Evolutionary conservation across 2,329 filamentous ascomycete species (phyloP), one percentile per base, ranked within the genome.

Genomic region (Pseudovirgaria hyperparasitica): DNA sequence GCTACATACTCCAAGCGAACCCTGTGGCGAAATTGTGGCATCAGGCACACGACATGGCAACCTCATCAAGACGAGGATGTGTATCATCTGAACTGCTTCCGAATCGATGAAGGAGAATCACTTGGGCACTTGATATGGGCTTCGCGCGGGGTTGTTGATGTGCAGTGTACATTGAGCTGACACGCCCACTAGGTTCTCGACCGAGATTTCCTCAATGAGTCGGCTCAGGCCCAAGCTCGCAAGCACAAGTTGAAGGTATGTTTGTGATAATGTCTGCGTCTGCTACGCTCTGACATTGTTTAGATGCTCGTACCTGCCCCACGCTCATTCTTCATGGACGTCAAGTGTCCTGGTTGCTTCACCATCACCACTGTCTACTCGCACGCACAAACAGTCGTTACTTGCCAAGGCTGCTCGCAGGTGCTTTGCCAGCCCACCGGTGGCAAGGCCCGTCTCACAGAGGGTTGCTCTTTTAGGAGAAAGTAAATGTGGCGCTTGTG

Each of bases 241-340:
- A 96, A 96, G 82, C 90, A 98, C 82, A 98, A 98, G 84, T 84
- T 98, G 65, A 98, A 98, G 85, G 85, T 93, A 84, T 48, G 67
- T 14, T 12, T n/a, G 10, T 7, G 18, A 26, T 26, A 16, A 16
- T 9, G n/a, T 22, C 9, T 22, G 19, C 22, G 13, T 27, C 30
- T 30, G 26, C 22, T 15, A 14, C 17, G 21, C 29, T 25, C 19
- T 14, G 23, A 25, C 30, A 14, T 22, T 16, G 23, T 29, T 38
- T 47, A 92, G 85, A 85, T 74, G 48, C 82, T 98, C 54, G 90
- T 98, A 60, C 90, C 90, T 55, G 79, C 75, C 46, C 90, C 90
- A 55, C 84, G 90, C 63, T 96, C 87, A 48, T 98, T 96, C 82
- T 98, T 98, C 82, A 98, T 98, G 90, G 90, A 98, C 63, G 90